These are phyloP conservation scores for Verticillium zaregamsianum DNA, from an alignment of 2,329 filamentous ascomycete genomes.

Conservation along the genomic window DNA sequence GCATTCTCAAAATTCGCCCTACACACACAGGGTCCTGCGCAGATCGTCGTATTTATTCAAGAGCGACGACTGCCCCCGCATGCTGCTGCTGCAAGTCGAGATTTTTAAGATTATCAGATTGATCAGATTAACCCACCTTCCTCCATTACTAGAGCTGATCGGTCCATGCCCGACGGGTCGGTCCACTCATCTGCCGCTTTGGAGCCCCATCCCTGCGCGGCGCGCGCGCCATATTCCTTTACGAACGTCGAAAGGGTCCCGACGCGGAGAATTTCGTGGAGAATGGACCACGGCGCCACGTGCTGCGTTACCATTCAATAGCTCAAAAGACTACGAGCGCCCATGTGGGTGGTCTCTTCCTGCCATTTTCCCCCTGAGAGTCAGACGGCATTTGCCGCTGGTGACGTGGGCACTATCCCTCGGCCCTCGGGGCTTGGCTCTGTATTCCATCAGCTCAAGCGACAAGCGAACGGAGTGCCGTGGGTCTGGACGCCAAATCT, in stretches of 20 bases:
- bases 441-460: background rate
- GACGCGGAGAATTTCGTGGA: background rate
- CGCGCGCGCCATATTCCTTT: background rate
- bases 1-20: background rate
- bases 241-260: background rate
- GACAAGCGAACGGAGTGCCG: background rate
- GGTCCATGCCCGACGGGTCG: background rate
- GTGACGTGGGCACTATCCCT: background rate
- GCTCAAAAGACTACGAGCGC: background rate
- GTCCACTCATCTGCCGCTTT: background rate
- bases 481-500: background rate
- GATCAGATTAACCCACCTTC: background rate
- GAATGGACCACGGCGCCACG: background rate
- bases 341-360: background rate
- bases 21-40: background rate
- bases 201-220: background rate
- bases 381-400: background rate
- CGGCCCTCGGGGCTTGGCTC: background rate
- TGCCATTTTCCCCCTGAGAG: background rate
- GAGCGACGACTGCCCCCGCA: background rate
- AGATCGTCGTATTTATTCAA: background rate
- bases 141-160: background rate
- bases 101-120: constrained; percentile 1
- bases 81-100: background rate
- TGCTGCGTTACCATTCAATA: background rate